Conservation (phyloP, 2,329 filamentous ascomycete genomes). For the Rhinocladiella mackenziei region DNA sequence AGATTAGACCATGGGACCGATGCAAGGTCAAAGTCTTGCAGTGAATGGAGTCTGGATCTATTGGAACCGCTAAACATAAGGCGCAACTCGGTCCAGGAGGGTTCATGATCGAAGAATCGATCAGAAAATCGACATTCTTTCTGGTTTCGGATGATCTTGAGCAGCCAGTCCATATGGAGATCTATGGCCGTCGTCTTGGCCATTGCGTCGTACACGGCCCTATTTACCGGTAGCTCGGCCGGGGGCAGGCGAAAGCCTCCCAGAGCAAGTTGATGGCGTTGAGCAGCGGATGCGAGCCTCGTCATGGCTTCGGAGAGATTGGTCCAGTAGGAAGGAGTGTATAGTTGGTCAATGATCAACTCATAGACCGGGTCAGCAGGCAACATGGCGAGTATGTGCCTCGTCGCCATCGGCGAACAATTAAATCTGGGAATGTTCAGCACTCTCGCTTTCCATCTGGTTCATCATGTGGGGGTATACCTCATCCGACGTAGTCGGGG, state of each 20-base stretch:
- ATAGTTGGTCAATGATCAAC: slow-evolving; percentile 19
- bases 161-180: slow-evolving; percentile 19
- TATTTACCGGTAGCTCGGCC: background rate
- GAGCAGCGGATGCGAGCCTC: slow-evolving; percentile 9
- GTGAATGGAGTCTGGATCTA: background rate
- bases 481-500: slow-evolving; percentile 18
- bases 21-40: slow-evolving; percentile 6
- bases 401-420: slow-evolving; percentile 14
- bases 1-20: slow-evolving; percentile 16
- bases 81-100: slow-evolving; percentile 13
- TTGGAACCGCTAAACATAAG: slow-evolving; percentile 6
- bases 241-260: slow-evolving; percentile 13
- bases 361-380: slow-evolving; percentile 13
- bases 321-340: slow-evolving; percentile 10
- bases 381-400: slow-evolving; percentile 16
- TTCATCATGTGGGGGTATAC: slow-evolving; percentile 2
- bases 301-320: slow-evolving; percentile 8
- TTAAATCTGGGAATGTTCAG: too few relatives aligned
- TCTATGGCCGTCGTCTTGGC: slow-evolving; percentile 14
- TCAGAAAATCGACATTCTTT: background rate
- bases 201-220: slow-evolving; percentile 13
- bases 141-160: background rate
- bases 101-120: background rate
- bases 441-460: too few relatives aligned
- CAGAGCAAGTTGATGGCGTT: slow-evolving; percentile 13